Evolutionary conservation across 2,329 filamentous ascomycete species (phyloP), one percentile per base, ranked within the genome.

Genomic region (Furcasterigmium furcatum): DNA sequence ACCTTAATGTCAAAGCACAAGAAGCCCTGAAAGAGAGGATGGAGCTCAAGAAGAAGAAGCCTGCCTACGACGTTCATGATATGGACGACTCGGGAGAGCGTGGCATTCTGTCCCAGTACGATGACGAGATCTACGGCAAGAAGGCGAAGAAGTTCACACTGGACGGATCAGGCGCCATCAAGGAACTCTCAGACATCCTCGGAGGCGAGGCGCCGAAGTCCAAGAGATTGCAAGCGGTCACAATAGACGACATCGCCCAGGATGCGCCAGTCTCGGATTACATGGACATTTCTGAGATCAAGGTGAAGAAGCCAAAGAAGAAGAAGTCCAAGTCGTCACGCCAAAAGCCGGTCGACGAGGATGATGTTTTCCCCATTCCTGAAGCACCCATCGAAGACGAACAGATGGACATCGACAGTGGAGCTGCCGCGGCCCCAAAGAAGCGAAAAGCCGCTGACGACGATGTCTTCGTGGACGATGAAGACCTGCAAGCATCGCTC

Each of bases 281-380:
- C 63, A 74, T 95, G 52, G 90, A 96, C 50, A 71, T 85, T 14
- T 88, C 87, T 2, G 86, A 94, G 55, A 80, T 96, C 59, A 99
- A 96, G 66, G 79, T 97, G 52, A 95, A 91, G 70, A 99, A 96
- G 64, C 85, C 89, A 1, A 96, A 95, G 68, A 96, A 95, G 71
- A 95, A 92, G 71, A 94, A 92, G 68, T 78, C 82, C 25, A 92
- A 91, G 64, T 76, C 80, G 20, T 88, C 86, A 2, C 77, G 88
- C 42, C 82, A 87, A 60, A 87, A 85, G 54, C 77, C 76, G 2
- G 68, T 75, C n/a, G 80, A 84, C 35, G 80, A 84, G 24, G 81
- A 85, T 46, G 80, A 81, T 41, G 68, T 84, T 5, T 68, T 71
- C 14, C 53, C 66, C 19, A 19, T 19, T 12, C 18, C 34, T 10